Conservation (phyloP, 2,329 filamentous ascomycete species). For the Neonectria faginata region DNA sequence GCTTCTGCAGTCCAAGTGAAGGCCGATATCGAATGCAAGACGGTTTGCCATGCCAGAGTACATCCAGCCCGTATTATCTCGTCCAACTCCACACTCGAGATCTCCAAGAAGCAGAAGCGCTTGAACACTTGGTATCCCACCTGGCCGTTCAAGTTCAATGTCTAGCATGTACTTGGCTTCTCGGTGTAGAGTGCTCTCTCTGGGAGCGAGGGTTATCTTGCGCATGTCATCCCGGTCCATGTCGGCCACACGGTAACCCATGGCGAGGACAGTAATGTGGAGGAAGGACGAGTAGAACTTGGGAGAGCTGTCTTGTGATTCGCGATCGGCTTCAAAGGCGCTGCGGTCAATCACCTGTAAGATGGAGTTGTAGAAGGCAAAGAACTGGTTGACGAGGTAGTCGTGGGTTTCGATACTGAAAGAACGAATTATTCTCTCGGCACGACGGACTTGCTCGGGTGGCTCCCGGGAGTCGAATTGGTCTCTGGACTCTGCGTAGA, state of each 20-base stretch:
- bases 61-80: slow-evolving; percentile 67
- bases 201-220: slow-evolving; percentile 57
- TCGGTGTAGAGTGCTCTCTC: slow-evolving; percentile 64
- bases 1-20: slow-evolving; percentile 59
- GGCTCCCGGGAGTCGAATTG: slow-evolving; percentile 54
- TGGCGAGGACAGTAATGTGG: slow-evolving; percentile 63
- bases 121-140: slow-evolving; percentile 64
- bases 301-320: slow-evolving; percentile 52
- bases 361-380: slow-evolving; percentile 63
- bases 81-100: slow-evolving; percentile 64
- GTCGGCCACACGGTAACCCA: slow-evolving; percentile 64
- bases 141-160: slow-evolving; percentile 63
- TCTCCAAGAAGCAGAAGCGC: slow-evolving; percentile 64
- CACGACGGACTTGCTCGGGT: slow-evolving; percentile 59
- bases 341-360: slow-evolving; percentile 62
- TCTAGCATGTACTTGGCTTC: slow-evolving; percentile 68
- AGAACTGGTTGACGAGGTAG: slow-evolving; percentile 64
- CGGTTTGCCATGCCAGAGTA: slow-evolving; percentile 61
- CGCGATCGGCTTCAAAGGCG: slow-evolving; percentile 61
- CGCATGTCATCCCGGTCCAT: slow-evolving; percentile 61
- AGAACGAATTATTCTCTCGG: slow-evolving; percentile 60
- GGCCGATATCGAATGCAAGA: slow-evolving; percentile 60
- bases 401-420: slow-evolving; percentile 61
- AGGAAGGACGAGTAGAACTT: slow-evolving; percentile 65
- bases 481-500: slow-evolving; percentile 56